Conservation (phyloP, 805 yeast genomes). For the Yamadazyma sp. region DNA sequence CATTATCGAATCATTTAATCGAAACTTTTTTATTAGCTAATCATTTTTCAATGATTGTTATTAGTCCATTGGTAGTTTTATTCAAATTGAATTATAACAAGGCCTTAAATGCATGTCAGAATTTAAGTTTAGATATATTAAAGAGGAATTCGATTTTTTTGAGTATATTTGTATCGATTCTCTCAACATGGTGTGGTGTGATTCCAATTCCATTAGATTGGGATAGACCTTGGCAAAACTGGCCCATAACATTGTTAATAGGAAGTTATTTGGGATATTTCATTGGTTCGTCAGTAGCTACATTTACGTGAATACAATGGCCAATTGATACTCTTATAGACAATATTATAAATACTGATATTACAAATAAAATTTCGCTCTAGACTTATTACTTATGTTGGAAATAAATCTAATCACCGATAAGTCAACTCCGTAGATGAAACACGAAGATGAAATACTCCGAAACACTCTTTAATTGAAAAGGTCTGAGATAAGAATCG, state of each 20-base stretch:
- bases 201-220: slow-evolving; percentile 93
- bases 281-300: slow-evolving; percentile 51
- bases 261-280: slow-evolving; percentile 79
- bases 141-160: slow-evolving; percentile 26
- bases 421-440: too few species aligned
- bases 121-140: slow-evolving; percentile 20
- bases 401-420: too few species aligned
- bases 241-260: slow-evolving; percentile 85
- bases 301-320: too few species aligned
- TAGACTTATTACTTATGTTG: too few species aligned
- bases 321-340: too few species aligned
- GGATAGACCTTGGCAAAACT: slow-evolving; percentile 96
- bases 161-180: slow-evolving; percentile 22
- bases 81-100: slow-evolving; percentile 50
- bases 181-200: slow-evolving; percentile 93
- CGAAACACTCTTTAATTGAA: too few species aligned
- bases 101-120: slow-evolving; percentile 19
- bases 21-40: slow-evolving; percentile 61
- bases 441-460: too few species aligned
- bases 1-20: slow-evolving; percentile 48
- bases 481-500: too few species aligned
- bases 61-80: slow-evolving; percentile 61
- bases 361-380: too few species aligned
- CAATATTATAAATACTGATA: too few species aligned
- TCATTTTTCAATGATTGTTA: slow-evolving; percentile 57